Conservation (phyloP, 2,329 filamentous ascomycete species). For the Neonectria coccinea region DNA sequence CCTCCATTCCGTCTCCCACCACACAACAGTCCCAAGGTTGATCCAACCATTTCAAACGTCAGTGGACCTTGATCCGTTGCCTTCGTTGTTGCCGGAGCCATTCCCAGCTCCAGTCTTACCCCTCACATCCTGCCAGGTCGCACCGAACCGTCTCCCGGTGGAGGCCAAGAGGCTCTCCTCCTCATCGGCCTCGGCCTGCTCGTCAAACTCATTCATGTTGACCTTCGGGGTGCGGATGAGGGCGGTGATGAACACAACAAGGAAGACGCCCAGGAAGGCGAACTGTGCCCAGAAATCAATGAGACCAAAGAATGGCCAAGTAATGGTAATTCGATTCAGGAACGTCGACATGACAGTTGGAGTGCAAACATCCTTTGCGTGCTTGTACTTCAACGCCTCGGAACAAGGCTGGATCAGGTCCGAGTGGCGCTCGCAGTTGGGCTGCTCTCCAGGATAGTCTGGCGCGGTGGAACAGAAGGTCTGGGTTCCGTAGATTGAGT, state of each 20-base stretch:
- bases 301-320: constrained; percentile 94
- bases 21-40: background rate
- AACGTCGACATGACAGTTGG: constrained; percentile 93
- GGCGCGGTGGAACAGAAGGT: constrained; percentile 87
- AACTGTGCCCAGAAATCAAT: constrained; percentile 98
- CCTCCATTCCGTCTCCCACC: constrained; percentile 13
- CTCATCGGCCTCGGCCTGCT: constrained; percentile 90
- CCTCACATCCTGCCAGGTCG: constrained; percentile 90
- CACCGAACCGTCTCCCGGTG: constrained; percentile 83
- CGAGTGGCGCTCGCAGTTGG: constrained; percentile 78
- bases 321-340: constrained; percentile 90
- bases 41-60: constrained; percentile 27
- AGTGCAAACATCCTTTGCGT: constrained; percentile 86
- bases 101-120: constrained; percentile 55
- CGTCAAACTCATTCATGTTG: constrained; percentile 82
- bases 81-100: constrained; percentile 8
- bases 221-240: constrained; percentile 84
- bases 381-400: constrained; percentile 76
- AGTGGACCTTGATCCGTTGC: constrained; percentile 37
- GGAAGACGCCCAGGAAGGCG: constrained; percentile 84
- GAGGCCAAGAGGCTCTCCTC: constrained; percentile 91
- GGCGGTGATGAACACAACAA: constrained; percentile 82
- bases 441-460: constrained; percentile 70
- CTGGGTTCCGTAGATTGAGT: constrained; percentile 93
- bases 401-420: constrained; percentile 85